A percentile compares a stretch with the other conserved stretches of the same genome.
Evolutionary conservation across 2,329 filamentous ascomycete genomes (phyloP).

Genomic region (Colletotrichum noveboracense): DNA sequence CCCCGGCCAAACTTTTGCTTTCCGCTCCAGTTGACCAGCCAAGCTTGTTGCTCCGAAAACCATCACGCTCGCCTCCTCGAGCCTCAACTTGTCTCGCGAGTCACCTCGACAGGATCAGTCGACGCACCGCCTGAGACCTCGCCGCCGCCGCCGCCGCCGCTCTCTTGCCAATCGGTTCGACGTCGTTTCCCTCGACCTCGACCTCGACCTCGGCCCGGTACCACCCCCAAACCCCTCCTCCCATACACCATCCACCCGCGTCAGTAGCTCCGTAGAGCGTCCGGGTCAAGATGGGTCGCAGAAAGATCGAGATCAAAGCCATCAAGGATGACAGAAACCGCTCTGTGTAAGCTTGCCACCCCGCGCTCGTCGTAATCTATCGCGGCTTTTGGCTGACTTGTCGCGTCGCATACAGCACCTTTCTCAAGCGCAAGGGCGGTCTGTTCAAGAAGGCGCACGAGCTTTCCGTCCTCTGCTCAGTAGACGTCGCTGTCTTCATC

Average conservation of each 20-base stretch:
- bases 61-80: neutral
- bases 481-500: conserved; percentile 98
- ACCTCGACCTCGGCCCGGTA: neutral
- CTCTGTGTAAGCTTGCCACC: conserved; percentile 78
- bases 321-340: conserved; percentile 99
- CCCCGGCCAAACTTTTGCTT: conserved; percentile 10
- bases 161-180: neutral
- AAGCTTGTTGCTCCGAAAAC: conserved; percentile 11
- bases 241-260: neutral
- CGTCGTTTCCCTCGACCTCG: neutral
- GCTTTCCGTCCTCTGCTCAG: conserved; percentile 95
- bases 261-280: neutral
- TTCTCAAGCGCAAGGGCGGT: conserved; percentile 97
- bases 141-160: conserved; percentile 12
- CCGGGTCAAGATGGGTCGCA: conserved; percentile 77
- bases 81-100: conserved; percentile 12
- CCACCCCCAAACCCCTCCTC: neutral
- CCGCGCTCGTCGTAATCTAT: neutral
- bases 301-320: conserved; percentile 99
- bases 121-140: conserved; percentile 14
- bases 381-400: neutral
- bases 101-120: neutral
- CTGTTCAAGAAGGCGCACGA: conserved; percentile 99
- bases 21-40: conserved; percentile 7
- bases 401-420: conserved; percentile 68